A percentile compares a stretch with the other conserved stretches of the same genome.
These are phyloP conservation scores for Alternaria sp. DNA, from an alignment of 2,329 filamentous ascomycete species.

Conservation along the genomic window DNA sequence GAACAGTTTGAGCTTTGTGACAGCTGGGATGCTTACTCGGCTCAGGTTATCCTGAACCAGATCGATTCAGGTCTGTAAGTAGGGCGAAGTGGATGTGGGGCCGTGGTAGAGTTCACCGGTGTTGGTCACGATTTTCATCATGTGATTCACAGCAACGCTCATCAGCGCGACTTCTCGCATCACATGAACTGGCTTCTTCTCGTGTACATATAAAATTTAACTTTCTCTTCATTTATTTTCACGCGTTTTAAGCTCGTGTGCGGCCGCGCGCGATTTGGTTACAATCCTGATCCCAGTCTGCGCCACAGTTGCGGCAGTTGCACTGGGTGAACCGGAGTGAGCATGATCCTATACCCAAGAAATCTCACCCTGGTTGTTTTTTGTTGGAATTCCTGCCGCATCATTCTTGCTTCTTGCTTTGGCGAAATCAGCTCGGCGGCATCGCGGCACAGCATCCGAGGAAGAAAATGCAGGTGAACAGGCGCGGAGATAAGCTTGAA, in stretches of 20 bases:
- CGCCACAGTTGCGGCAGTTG: neutral
- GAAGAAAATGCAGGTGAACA: no score
- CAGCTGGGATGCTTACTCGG: constrained; percentile 47
- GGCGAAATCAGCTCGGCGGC: no score
- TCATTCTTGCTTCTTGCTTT: no score
- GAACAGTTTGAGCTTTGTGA: constrained; percentile 33
- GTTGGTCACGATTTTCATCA: neutral
- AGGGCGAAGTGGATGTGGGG: neutral
- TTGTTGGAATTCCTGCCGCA: no score
- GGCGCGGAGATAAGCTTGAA: no score
- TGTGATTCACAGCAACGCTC: neutral
- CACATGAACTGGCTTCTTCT: neutral
- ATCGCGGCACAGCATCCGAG: no score
- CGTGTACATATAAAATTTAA: neutral
- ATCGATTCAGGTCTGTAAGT: constrained; percentile 47
- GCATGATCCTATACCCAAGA: neutral
- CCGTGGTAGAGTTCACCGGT: neutral
- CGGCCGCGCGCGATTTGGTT: no score
- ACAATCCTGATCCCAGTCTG: neutral
- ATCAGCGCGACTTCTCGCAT: neutral
- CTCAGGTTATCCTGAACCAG: constrained; percentile 31
- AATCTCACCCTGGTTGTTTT: neutral
- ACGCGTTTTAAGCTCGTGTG: neutral
- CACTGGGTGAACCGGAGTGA: neutral
- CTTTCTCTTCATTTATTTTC: neutral